These are phyloP conservation scores for Russula virescens DNA, from an alignment of 768 basidiomycete genomes.

Conservation along the genomic window DNA sequence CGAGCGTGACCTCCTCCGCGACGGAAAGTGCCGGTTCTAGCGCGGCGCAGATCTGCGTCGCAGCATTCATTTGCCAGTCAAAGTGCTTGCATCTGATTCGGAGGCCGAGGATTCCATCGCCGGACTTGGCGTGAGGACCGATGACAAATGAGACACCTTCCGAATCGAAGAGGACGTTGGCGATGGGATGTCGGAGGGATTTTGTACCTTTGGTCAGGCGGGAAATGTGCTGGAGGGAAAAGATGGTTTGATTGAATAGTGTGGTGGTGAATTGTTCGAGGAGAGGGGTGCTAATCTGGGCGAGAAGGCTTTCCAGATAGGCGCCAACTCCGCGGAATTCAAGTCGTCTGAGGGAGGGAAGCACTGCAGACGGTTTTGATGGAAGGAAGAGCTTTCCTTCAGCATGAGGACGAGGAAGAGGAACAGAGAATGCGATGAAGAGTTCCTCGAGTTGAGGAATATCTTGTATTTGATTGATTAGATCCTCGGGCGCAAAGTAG, in stretches of 20 bases:
- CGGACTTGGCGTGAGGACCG: neutral
- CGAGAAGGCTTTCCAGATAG: constrained; percentile 2
- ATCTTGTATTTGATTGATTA: too few species aligned
- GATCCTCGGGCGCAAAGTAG: too few species aligned
- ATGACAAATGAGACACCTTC: neutral
- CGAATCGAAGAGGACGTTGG: neutral
- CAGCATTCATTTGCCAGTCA: neutral
- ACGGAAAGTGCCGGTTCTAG: neutral
- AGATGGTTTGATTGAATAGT: neutral
- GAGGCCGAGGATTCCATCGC: neutral
- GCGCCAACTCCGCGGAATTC: neutral
- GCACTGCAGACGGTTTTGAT: too few species aligned
- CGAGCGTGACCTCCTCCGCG: neutral
- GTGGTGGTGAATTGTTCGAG: neutral
- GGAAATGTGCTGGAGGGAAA: neutral
- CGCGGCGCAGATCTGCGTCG: neutral
- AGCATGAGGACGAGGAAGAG: neutral
- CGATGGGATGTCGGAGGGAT: neutral
- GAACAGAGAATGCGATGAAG: neutral
- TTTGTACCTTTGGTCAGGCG: neutral
- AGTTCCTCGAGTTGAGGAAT: constrained; percentile 6
- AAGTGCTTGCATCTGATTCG: neutral
- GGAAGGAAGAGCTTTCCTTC: too few species aligned
- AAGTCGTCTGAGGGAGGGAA: neutral
- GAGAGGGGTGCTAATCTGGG: neutral